Conservation (phyloP, 2,329 filamentous ascomycete genomes). For the Blastomyces emzantsi region DNA sequence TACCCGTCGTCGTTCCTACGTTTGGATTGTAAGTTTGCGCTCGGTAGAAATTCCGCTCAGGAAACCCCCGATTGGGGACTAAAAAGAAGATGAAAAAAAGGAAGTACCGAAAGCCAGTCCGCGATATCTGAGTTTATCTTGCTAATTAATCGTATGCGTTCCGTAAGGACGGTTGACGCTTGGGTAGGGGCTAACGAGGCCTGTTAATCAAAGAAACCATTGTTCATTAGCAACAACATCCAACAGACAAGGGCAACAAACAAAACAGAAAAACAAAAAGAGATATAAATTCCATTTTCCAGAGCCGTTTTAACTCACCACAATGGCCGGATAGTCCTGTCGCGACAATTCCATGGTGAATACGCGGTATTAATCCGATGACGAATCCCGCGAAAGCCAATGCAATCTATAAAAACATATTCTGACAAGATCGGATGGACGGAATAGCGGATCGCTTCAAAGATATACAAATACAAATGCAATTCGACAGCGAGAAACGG, state of each 20-base stretch:
- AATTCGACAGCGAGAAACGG: neutral
- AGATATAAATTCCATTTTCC: neutral
- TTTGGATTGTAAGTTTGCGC: conserved; percentile 15
- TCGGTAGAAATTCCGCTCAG: neutral
- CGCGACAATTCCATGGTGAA: conserved; percentile 63
- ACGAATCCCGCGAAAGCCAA: conserved; percentile 2
- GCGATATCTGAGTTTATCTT: conserved; percentile 85
- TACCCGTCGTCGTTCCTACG: conserved; percentile 79
- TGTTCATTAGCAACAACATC: conserved; percentile 8
- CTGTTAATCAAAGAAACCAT: conserved; percentile 40
- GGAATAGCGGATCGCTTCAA: neutral
- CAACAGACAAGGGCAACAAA: neutral
- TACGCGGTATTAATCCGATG: conserved; percentile 4
- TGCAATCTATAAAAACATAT: conserved; percentile 5
- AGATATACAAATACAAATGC: neutral
- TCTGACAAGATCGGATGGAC: neutral
- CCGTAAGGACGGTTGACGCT: conserved; percentile 71
- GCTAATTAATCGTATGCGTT: conserved; percentile 77
- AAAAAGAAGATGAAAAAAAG: neutral
- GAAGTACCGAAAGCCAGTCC: conserved; percentile 84
- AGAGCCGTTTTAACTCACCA: conserved; percentile 54
- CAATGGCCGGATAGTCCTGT: conserved; percentile 86
- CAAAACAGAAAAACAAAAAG: neutral
- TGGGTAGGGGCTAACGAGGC: conserved; percentile 70
- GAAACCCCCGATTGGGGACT: neutral